phyloP scores from a whole-genome alignment of 306 rosid genomes.

The Prunus mongolica region DNA sequence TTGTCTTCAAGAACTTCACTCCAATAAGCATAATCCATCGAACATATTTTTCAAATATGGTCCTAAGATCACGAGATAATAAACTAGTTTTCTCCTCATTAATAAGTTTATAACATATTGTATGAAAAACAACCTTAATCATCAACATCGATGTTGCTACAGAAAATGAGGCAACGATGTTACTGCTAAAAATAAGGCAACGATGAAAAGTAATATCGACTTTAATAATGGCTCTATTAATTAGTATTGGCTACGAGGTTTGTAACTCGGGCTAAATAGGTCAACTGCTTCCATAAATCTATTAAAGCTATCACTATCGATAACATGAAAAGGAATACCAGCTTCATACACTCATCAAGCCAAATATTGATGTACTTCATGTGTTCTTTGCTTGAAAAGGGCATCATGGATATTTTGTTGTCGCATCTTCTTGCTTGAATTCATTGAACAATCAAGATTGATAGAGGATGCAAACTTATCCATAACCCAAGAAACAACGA shows the following conservation, averaged over 20 bases:
- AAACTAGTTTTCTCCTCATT: too few species aligned
- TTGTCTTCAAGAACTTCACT: too few species aligned
- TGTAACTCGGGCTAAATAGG: background rate
- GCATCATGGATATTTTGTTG: background rate
- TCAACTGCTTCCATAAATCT: background rate
- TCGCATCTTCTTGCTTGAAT: background rate
- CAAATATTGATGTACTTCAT: background rate
- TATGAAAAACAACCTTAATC: too few species aligned
- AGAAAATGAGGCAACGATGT: too few species aligned
- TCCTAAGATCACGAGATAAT: too few species aligned
- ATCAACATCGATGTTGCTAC: too few species aligned
- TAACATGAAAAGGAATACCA: background rate
- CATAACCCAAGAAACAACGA: background rate
- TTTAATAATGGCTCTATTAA: background rate
- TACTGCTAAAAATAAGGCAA: too few species aligned
- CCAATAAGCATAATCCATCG: too few species aligned
- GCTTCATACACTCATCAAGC: background rate
- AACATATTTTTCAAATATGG: too few species aligned
- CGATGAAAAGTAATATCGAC: too few species aligned
- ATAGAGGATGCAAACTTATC: background rate
- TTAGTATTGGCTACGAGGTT: background rate
- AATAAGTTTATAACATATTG: too few species aligned
- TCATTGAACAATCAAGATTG: background rate
- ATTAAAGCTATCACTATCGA: background rate
- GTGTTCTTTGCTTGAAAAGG: background rate